Conservation (phyloP, 148 eudicot species). For the Rhododendron kiyosumense region DNA sequence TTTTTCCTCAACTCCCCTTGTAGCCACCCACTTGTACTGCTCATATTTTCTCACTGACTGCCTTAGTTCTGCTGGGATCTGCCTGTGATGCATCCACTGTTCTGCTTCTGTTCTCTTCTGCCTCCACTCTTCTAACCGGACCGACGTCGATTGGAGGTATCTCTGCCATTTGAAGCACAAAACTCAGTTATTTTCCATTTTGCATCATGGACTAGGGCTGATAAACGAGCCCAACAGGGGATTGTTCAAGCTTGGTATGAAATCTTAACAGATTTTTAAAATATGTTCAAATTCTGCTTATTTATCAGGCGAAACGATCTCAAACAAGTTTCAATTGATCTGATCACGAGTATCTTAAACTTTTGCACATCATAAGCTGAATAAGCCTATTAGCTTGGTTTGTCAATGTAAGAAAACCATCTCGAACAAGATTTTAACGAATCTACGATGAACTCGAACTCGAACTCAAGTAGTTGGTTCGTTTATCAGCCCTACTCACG, state of each 20-base stretch:
- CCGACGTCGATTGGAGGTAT: slow-evolving; percentile 47
- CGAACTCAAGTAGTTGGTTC: background rate
- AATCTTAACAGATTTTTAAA: background rate
- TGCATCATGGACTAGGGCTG: background rate
- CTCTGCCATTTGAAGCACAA: slow-evolving; percentile 26
- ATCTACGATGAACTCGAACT: background rate
- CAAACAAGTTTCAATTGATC: background rate
- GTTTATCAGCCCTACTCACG: background rate
- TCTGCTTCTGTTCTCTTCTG: slow-evolving; percentile 51
- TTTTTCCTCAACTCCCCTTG: slow-evolving; percentile 62
- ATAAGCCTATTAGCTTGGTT: background rate
- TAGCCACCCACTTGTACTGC: slow-evolving; percentile 61
- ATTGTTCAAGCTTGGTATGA: background rate
- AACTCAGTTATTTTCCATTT: background rate
- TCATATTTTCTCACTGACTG: slow-evolving; percentile 47
- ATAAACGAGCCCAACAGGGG: background rate
- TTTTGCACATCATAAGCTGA: background rate
- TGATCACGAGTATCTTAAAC: background rate
- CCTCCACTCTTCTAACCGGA: slow-evolving; percentile 55
- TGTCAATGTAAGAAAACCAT: background rate
- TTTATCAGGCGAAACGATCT: background rate
- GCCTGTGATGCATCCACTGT: slow-evolving; percentile 65
- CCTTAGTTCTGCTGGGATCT: slow-evolving; percentile 41
- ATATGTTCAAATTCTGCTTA: background rate
- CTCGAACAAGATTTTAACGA: background rate